Percentiles rank a stretch among this genome's conserved stretches.
Conservation (phyloP, 2,329 filamentous ascomycete genomes). For the Sclerotinia subarctica region DNA sequence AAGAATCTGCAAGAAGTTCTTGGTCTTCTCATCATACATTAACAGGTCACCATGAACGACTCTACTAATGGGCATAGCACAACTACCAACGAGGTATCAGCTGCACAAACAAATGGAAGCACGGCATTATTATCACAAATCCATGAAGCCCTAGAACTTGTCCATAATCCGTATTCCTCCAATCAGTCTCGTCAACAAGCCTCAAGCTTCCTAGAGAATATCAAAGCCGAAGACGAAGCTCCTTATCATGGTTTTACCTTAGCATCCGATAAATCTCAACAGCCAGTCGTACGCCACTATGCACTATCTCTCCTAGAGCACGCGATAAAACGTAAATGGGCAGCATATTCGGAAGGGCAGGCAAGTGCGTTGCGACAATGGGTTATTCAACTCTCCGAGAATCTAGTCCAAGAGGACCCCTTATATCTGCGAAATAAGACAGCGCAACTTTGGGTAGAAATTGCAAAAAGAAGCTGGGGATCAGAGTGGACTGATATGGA, state of each 20-base stretch:
- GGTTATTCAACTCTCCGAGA: slow-evolving; percentile 74
- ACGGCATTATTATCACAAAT: slow-evolving; percentile 62
- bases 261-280: slow-evolving; percentile 70
- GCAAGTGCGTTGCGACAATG: slow-evolving; percentile 67
- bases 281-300: slow-evolving; percentile 85
- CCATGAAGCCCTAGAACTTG: slow-evolving; percentile 78
- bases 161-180: slow-evolving; percentile 76
- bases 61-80: slow-evolving; percentile 29
- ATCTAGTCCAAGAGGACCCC: slow-evolving; percentile 69
- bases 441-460: slow-evolving; percentile 89
- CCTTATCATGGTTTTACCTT: slow-evolving; percentile 82
- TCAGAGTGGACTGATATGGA: slow-evolving; percentile 96
- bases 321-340: slow-evolving; percentile 81
- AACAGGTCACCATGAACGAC: slow-evolving; percentile 32
- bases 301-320: slow-evolving; percentile 89
- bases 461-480: slow-evolving; percentile 92
- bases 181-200: slow-evolving; percentile 82
- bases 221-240: slow-evolving; percentile 76
- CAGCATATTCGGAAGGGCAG: slow-evolving; percentile 67
- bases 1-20: background rate
- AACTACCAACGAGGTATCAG: slow-evolving; percentile 21
- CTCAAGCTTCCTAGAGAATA: slow-evolving; percentile 77
- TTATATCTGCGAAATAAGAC: slow-evolving; percentile 89
- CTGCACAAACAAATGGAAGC: slow-evolving; percentile 40
- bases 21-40: background rate